Evolutionary conservation across 1,139 yeast species (phyloP), one percentile per base, ranked within the genome.

Genomic region (Pichia sp.): DNA sequence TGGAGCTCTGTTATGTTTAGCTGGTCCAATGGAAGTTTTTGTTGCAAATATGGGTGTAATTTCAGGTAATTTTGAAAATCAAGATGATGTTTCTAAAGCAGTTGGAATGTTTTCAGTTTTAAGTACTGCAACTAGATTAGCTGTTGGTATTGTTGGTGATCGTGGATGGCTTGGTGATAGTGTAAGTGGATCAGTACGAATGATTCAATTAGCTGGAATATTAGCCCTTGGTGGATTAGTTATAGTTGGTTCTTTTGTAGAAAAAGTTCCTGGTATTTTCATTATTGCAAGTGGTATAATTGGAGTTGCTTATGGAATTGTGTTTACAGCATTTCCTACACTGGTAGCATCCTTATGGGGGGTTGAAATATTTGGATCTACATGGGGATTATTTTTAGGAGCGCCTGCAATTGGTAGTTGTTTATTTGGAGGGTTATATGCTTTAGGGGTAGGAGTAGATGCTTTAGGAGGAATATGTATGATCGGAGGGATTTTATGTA

Each of bases 391-490:
- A 29, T 85, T 87, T 58, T 80, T 90, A 78, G 71, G 87, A 30
- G 96, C 96, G 0, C 97, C 97, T 0, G 97, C 97, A 0, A 54
- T 87, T 3, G 96, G 97, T 1, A 74, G 95, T 1, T 71, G 86
- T 6, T 54, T 76, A 1, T 87, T 75, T 57, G 92, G 96, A 3
- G 59, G 85, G 47, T 55, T 81, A 23, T 90, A 84, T 62, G 97
- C 96, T 0, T 16, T 16, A 25, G 35, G 35, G 4, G n/a, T 12
- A 25, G n/a, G n/a, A 10, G 35, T 32, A 25, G 10, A 9, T 8
- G 26, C 12, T n/a, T 16, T 32, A 1, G 35, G 35, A 11, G 35
- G 16, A 4, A 6, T 32, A 2, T 32, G 35, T 22, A n/a, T 16
- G 4, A 5, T 5, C 16, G 35, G 35, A 2, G 35, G 26, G 4